Evolutionary conservation across 371 early-diverging fungal genomes (phyloP), one percentile per base, ranked within the genome.

Genomic region (Mortierella sp.): DNA sequence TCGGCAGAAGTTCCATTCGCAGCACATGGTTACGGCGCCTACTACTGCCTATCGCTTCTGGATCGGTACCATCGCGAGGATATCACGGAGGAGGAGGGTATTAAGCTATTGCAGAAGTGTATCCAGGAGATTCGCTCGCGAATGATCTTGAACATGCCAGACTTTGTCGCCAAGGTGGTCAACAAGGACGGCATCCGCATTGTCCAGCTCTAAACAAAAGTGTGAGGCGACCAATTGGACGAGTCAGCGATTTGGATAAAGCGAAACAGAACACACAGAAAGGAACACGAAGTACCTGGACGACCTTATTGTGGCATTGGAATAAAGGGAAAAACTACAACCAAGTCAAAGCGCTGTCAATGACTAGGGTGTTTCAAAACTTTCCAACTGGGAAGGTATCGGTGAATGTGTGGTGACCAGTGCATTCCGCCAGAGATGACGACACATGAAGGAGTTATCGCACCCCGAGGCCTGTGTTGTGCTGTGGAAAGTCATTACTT

Each of bases 21-120:
- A 21, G 92, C 94, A 52, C 98, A 98, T 71, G 98, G 98, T 9
- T 95, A 96, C 65, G 94, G 94, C 45, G 83, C 93, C 21, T 96
- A 94, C 85, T 96, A 96, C 81, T 86, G 91, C 71, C 86, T 92
- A 79, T 93, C 96, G 45, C 84, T 96, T 25, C 88, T 98, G 91
- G 98, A 98, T 85, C 90, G 94, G 51, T 91, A 95, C 82, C 95
- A 97, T 85, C 84, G 85, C 46, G 80, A 86, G n/a, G 90, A 94
- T 66, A 83, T 98, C 83, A 78, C 88, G 37, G 78, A 94, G 44
- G 96, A 94, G 41, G 94, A 96, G 70, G 97, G 91, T 40, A 86
- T 88, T 64, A 87, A 84, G 19, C 70, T 97, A 63, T 62, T 96
- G 67, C 85, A 84, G 53, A 93, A 91, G 86, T 97, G 98, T 80